Evolutionary conservation across 192 early-diverging fungal species (phyloP), one percentile per base, ranked within the genome.

Genomic region (Irineochytrium annulatum): DNA sequence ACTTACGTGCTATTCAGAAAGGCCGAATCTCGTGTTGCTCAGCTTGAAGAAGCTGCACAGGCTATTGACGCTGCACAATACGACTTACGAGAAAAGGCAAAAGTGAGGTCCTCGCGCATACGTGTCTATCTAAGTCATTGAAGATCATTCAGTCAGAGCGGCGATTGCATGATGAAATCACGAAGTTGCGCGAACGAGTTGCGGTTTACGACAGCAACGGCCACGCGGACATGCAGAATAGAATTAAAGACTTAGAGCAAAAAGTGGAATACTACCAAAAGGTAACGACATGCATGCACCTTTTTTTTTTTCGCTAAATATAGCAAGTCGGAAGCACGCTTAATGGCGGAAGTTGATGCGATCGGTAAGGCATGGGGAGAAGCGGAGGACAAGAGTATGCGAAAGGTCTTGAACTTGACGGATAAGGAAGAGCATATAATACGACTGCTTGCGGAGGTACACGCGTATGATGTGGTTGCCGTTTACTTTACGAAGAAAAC

Each of bases 331-430:
- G 82, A 88, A 39, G 39, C 69, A 1, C 75, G 74, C 13, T 52
- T 91, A 0, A 35, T 84, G 37, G 63, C 69, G 11, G 83, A 91
- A 71, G 77, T 91, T 5, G 87, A 91, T 28, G 73, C 68, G 0
- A 75, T 88, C 6, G 84, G 80, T 0, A 68, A 74, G 24, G 83
- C 85, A 16, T 91, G 90, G 80, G 78, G 79, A 2, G 79, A 87
- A 61, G 77, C 96, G 26, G 91, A 95, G 63, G 89, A 92, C 49
- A 89, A 92, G 58, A 90, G 85, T 55, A 79, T 86, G 3, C 77
- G 83, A 55, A 89, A 89, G 55, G 87, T 92, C 2, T 81, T 92
- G 57, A 83, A 89, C 62, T 68, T 91, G 30, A 70, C 76, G 13
- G 75, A 83, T 39, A 91, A 89, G 73, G 87, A 92, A 67, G 89